A percentile compares a stretch with the other conserved stretches of the same genome.
These are phyloP conservation scores for Aspergillus piperis DNA, from an alignment of 2,329 filamentous ascomycete species.

Conservation along the genomic window DNA sequence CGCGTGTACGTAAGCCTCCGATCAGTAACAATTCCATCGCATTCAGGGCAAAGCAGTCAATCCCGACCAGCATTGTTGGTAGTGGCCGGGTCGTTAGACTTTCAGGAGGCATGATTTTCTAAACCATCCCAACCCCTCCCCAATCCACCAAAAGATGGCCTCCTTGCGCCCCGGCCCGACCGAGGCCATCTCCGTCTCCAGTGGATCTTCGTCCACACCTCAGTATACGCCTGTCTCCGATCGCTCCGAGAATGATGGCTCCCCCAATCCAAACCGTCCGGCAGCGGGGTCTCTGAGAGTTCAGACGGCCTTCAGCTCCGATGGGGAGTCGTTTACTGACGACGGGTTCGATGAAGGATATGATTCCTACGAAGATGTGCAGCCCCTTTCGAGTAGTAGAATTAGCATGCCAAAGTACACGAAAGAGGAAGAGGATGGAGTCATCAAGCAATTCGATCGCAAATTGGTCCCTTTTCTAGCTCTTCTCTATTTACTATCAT, in stretches of 20 bases:
- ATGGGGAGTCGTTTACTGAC: conserved; percentile 24
- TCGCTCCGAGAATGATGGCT: conserved; percentile 25
- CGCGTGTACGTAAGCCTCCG: neutral
- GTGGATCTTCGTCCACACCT: conserved; percentile 25
- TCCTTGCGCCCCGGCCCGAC: conserved; percentile 28
- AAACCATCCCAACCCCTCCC: neutral
- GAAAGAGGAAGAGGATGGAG: conserved; percentile 68
- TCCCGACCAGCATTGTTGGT: neutral
- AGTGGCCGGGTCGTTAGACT: neutral
- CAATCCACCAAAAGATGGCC: conserved; percentile 22
- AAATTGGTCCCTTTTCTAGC: conserved; percentile 79
- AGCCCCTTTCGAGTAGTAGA: conserved; percentile 10
- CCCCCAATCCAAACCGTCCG: conserved; percentile 19
- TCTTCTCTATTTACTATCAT: conserved; percentile 79
- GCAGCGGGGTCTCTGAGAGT: conserved; percentile 29
- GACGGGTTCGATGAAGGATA: conserved; percentile 30
- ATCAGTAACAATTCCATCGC: neutral
- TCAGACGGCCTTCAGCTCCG: conserved; percentile 36
- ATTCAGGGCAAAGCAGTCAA: neutral
- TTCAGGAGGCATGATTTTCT: conserved; percentile 3
- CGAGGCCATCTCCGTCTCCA: conserved; percentile 27
- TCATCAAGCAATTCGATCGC: conserved; percentile 75
- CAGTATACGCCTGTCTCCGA: conserved; percentile 41
- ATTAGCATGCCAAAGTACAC: conserved; percentile 39
- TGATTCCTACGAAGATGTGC: conserved; percentile 29